A percentile compares a stretch with the other conserved stretches of the same genome.
Conservation (phyloP, 805 yeast species). For the Lachancea dasiensis region DNA sequence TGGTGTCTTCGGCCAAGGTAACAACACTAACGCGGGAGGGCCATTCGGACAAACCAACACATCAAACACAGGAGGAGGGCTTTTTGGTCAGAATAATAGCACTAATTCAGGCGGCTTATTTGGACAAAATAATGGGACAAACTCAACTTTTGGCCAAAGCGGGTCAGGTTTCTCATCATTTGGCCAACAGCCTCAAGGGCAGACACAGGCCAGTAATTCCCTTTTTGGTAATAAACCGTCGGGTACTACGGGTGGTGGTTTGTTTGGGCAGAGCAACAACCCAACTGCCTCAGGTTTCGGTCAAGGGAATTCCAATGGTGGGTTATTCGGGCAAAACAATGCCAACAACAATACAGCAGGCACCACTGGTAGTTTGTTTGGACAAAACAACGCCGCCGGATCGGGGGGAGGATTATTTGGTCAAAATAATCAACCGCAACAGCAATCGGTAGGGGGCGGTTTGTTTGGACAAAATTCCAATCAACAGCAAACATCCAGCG, state of each 20-base stretch:
- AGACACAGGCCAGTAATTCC: constrained; percentile 20
- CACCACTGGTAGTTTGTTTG: constrained; percentile 36
- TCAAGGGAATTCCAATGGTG: constrained; percentile 25
- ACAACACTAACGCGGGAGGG: constrained; percentile 20
- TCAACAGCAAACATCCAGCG: constrained; percentile 3
- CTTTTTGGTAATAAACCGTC: constrained; percentile 20
- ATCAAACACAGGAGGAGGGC: constrained; percentile 23
- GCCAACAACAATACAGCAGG: constrained; percentile 12
- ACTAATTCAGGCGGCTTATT: constrained; percentile 32
- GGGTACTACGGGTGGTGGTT: constrained; percentile 27
- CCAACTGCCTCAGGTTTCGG: constrained; percentile 35
- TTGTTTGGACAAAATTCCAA: constrained; percentile 32
- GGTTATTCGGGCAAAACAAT: constrained; percentile 28
- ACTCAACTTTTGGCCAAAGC: constrained; percentile 17
- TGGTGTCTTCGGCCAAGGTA: constrained; percentile 25
- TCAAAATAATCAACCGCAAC: constrained; percentile 19
- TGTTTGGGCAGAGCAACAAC: constrained; percentile 38
- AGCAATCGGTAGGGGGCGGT: constrained; percentile 24
- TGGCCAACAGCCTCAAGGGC: constrained; percentile 30
- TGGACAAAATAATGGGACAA: constrained; percentile 21
- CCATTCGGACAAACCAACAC: constrained; percentile 25
- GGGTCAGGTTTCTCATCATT: constrained; percentile 36
- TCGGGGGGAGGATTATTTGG: constrained; percentile 37
- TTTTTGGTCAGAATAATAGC: constrained; percentile 37
- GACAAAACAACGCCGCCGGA: constrained; percentile 22